phyloP scores from a whole-genome alignment of 2,329 filamentous ascomycete genomes.

The Trichocomaceae sp. region DNA sequence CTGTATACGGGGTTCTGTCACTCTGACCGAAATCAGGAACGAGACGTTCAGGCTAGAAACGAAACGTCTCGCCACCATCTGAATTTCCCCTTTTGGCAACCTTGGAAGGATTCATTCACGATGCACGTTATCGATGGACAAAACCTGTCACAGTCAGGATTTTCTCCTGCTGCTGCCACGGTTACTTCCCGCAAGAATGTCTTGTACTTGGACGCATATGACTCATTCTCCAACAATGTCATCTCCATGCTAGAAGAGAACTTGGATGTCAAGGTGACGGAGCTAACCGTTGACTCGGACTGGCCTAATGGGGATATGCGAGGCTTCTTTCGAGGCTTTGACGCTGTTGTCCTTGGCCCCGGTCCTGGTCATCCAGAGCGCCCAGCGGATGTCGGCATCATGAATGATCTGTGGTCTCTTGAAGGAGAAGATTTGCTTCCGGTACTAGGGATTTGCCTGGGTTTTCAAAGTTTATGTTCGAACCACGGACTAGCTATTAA shows the following conservation, averaged over 20 bases:
- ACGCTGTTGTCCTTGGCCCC: constrained; percentile 83
- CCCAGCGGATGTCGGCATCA: constrained; percentile 72
- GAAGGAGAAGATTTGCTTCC: constrained; percentile 57
- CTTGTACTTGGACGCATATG: constrained; percentile 90
- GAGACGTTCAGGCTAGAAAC: neutral
- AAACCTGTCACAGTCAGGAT: neutral
- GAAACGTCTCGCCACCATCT: neutral
- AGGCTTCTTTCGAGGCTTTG: constrained; percentile 55
- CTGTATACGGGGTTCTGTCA: neutral
- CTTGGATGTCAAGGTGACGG: constrained; percentile 60
- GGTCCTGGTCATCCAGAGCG: constrained; percentile 76
- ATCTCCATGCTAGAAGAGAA: constrained; percentile 69
- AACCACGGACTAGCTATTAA: constrained; percentile 61
- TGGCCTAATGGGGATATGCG: constrained; percentile 39
- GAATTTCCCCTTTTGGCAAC: neutral
- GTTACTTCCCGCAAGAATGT: constrained; percentile 40
- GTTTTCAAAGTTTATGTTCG: constrained; percentile 74
- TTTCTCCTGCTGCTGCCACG: neutral
- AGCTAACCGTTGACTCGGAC: constrained; percentile 62
- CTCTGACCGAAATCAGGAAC: neutral
- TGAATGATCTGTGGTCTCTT: constrained; percentile 67
- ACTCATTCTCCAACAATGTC: constrained; percentile 96
- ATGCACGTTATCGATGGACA: neutral
- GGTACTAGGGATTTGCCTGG: constrained; percentile 80
- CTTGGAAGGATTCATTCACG: neutral